Evolutionary conservation across 805 yeast species (phyloP), one percentile per base, ranked within the genome.

Genomic region (Blastobotrys mokoenaii): DNA sequence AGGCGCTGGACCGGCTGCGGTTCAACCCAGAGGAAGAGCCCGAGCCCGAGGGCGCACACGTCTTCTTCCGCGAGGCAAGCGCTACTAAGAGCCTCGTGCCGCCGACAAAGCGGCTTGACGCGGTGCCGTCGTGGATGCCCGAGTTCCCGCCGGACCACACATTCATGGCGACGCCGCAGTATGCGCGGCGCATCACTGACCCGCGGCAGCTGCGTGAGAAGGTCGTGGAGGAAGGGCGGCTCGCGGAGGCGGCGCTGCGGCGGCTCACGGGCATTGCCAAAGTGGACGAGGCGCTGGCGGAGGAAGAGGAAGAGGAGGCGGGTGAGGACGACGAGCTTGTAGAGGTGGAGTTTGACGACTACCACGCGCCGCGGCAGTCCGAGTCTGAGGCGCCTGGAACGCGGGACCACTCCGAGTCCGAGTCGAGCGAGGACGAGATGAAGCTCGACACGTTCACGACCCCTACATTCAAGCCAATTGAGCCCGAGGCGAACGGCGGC

Each of bases 71-170:
- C 50, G 68, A 74, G 35, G 75, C 75, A 46, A 69, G 68, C 20
- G 70, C 75, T 41, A 75, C 71, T 44, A 67, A 78, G 2, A 69
- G 77, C 2, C 68, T 84, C 20, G 74, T 82, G 11, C 88, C 80
- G 46, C 61, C 65, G 1, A 65, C 69, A 17, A 58, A 62, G 22
- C 52, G 62, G 32, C 66, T 66, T 40, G 58, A 61, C 3, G 76
- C 77, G 48, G 72, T 85, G 6, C 94, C 94, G 0, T 58, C 66
- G 4, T 88, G 88, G 80, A 66, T 90, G 54, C 98, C 98, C 0
- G 78, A 79, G 10, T 70, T 90, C 25, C 98, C 98, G 1, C 96
- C 97, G 0, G 95, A 87, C 56, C 94, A 89, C 63, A 90, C 97
- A 0, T 90, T 83, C 60, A 79, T 77, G 62, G 75, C 80, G 46